These are phyloP conservation scores for Tephrocybe sp. DNA, from an alignment of 768 basidiomycete species.

Conservation along the genomic window DNA sequence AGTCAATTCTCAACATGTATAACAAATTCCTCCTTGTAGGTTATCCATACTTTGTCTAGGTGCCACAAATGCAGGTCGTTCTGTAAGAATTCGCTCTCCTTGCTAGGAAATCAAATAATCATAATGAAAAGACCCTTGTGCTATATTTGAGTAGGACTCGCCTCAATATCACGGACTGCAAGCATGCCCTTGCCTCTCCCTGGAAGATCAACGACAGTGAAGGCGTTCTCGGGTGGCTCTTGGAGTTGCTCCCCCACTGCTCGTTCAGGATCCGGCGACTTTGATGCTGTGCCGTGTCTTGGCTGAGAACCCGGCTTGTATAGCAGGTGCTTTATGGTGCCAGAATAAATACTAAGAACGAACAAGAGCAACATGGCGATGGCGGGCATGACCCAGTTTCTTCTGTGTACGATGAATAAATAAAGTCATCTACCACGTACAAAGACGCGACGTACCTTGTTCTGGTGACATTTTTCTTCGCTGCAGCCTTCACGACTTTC, in stretches of 20 bases:
- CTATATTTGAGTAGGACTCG: conserved; percentile 21
- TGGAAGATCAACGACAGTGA: conserved; percentile 44
- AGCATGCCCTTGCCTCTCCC: conserved; percentile 56
- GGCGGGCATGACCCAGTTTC: background rate
- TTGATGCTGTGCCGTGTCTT: background rate
- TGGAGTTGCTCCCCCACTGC: background rate
- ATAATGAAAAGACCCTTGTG: no score
- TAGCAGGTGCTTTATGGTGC: background rate
- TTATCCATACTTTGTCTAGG: conserved; percentile 43
- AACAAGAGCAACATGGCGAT: background rate
- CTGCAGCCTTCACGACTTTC: conserved; percentile 4
- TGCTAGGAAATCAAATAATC: conserved; percentile 30
- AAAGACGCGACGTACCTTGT: background rate
- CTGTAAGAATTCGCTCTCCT: conserved; percentile 57
- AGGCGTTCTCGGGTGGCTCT: conserved; percentile 17
- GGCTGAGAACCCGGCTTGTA: background rate
- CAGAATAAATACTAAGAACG: conserved; percentile 1
- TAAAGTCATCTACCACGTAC: background rate
- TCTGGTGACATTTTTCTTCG: background rate
- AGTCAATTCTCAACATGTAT: background rate
- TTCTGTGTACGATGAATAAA: background rate
- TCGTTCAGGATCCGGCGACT: background rate
- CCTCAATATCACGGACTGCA: conserved; percentile 50
- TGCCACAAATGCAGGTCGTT: conserved; percentile 53
- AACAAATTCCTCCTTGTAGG: background rate